Percentiles rank a stretch among this genome's conserved stretches.
phyloP scores from a whole-genome alignment of 2,329 filamentous ascomycete species.

The Penicillium sp. region DNA sequence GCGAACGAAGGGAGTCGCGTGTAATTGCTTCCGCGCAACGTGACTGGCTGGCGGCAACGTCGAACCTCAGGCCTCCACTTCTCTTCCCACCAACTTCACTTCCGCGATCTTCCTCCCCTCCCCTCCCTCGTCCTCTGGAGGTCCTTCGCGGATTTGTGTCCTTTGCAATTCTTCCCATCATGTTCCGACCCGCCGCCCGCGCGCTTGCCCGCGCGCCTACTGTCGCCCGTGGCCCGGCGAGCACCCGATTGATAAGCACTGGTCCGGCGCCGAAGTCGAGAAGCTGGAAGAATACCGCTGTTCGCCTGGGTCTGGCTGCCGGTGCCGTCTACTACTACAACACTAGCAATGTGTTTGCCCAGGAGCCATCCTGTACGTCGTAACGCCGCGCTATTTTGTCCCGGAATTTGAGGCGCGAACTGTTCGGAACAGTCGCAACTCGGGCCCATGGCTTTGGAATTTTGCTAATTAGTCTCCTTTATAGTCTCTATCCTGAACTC shows the following conservation, averaged over 20 bases:
- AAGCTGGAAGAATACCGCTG: constrained; percentile 74
- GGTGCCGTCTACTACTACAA: constrained; percentile 91
- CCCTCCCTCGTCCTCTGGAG: constrained; percentile 11
- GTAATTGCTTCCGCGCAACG: constrained; percentile 19
- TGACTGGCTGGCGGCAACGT: constrained; percentile 18
- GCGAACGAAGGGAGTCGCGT: constrained; percentile 3
- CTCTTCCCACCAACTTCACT: constrained; percentile 25
- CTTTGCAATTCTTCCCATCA: constrained; percentile 27
- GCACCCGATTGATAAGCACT: constrained; percentile 56
- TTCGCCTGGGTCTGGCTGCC: constrained; percentile 72
- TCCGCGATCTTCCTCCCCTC: constrained; percentile 10
- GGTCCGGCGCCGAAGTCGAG: constrained; percentile 62
- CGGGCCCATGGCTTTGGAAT: neutral
- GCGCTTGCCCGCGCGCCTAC: constrained; percentile 40
- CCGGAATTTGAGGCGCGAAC: constrained; percentile 6
- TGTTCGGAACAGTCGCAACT: constrained; percentile 7
- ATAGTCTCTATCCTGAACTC: constrained; percentile 36
- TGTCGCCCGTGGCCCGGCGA: constrained; percentile 31
- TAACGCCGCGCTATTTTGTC: constrained; percentile 10
- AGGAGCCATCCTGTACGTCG: constrained; percentile 70
- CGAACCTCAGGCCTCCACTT: constrained; percentile 26
- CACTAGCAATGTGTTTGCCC: constrained; percentile 81
- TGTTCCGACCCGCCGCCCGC: constrained; percentile 55
- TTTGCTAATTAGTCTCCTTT: constrained; percentile 12
- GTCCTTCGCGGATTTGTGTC: constrained; percentile 12